Evolutionary conservation across 805 yeast species (phyloP).

Genomic region (Schizosaccharomyces osmophilus): DNA sequence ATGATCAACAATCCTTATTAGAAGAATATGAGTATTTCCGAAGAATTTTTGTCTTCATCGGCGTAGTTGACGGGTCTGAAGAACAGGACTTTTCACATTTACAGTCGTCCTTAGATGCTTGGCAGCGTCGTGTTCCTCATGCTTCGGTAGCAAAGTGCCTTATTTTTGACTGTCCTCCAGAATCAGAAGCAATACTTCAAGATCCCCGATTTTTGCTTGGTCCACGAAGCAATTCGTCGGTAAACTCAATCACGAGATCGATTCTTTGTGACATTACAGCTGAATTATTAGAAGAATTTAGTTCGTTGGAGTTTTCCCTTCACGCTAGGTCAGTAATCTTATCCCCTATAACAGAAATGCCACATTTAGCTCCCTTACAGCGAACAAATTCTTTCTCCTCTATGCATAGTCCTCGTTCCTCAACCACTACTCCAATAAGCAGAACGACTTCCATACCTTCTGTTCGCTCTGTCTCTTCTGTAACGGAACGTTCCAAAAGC

Average conservation of each 20-base stretch:
- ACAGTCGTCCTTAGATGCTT: conserved; percentile 14
- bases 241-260: neutral
- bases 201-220: neutral
- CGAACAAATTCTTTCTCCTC: conserved; percentile 4
- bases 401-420: neutral
- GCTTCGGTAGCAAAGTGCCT: conserved; percentile 31
- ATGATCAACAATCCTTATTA: conserved; percentile 36
- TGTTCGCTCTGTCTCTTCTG: conserved; percentile 4
- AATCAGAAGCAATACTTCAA: neutral
- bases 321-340: conserved; percentile 8
- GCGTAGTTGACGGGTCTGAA: conserved; percentile 16
- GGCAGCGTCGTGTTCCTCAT: conserved; percentile 25
- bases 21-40: conserved; percentile 81
- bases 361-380: neutral
- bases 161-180: conserved; percentile 26
- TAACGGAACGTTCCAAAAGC: conserved; percentile 17
- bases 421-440: neutral
- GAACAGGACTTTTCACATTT: conserved; percentile 11
- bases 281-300: neutral
- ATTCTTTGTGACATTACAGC: conserved; percentile 1
- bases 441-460: neutral
- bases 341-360: conserved; percentile 3
- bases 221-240: neutral
- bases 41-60: conserved; percentile 34
- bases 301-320: neutral